Base-by-base conservation (phyloP, 169 alveolate genomes). In the Cytauxzoon felis region DNA sequence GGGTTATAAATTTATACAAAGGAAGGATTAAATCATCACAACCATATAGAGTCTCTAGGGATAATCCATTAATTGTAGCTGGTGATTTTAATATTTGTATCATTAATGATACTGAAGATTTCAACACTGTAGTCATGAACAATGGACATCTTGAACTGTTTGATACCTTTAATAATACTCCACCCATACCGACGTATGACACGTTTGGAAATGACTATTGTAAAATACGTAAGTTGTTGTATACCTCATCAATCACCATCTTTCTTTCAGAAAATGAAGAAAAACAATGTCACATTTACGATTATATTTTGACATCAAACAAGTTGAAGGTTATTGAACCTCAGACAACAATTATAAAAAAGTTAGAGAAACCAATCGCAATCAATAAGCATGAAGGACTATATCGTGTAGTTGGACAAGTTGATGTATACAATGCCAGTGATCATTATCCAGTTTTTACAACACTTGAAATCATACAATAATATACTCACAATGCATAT, bases 1-100 rank as follows among this genome's bases (percentile, higher is more conserved):
- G 95, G 95, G 61, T 88, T 11, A 71, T 76, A 34, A 16, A 11
- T 4, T 47, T 26, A 2, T 48, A 34, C 1, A 19, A 43, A 0
- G 1, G 7, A 6, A 9, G 42, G n/a, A 8, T 51, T n/a, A 30
- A 16, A 6, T 21, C 23, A 32, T 11, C 5, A 16, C 8, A 8
- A 11, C 5, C 76, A 9, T 8, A 18, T 18, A 23, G 27, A 1
- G 76, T 33, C 6, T 29, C n/a, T 6, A 3, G 4, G 7, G 29
- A 43, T 0, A 19, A 59, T 19, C 92, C 92, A 3, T 48, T 78
- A 6, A 76, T 87, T 11, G 29, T 82, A 38, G 88, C 79, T n/a
- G 92, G 92, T 3, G 91, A 79, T 51, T 58, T 87, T 36, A 87
- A 87, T 57, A 47, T 63, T 7, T 82, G 91, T 23, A 50, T 58